Conservation (phyloP, 495 filamentous ascomycete genomes). For the Aspergillus indologenus region DNA sequence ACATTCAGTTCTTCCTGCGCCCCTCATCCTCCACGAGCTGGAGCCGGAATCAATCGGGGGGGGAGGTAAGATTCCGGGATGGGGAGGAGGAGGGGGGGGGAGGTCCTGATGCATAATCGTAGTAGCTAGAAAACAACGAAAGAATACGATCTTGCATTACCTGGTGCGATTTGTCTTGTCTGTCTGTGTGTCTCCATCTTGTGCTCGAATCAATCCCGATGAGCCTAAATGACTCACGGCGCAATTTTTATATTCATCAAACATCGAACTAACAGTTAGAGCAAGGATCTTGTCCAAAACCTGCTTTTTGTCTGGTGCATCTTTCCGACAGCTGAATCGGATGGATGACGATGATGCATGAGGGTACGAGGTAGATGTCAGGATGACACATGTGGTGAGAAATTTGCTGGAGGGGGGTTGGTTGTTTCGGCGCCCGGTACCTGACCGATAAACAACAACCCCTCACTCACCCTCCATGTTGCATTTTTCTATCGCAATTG, state of each 20-base stretch:
- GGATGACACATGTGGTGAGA: not conserved
- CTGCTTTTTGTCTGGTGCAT: not conserved
- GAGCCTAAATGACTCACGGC: not conserved
- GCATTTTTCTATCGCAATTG: not conserved
- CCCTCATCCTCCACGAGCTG: not conserved
- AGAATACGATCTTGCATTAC: not conserved
- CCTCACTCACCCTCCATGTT: not conserved
- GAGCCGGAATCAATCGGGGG: not conserved
- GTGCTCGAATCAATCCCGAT: not conserved
- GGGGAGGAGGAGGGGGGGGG: not conserved
- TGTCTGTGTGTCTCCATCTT: not conserved
- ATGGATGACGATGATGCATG: not conserved
- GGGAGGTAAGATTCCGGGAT: not conserved
- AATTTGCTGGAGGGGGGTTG: not conserved
- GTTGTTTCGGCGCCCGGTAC: not conserved
- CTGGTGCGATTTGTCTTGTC: not conserved
- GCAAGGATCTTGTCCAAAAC: no score
- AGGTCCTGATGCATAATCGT: not conserved
- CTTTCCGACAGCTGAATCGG: not conserved
- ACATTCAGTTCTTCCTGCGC: no score
- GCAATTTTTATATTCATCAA: no score
- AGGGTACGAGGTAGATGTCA: not conserved
- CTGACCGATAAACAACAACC: not conserved
- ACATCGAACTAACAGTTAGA: not conserved
- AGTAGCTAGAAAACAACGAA: not conserved